A percentile compares a stretch with the other conserved stretches of the same genome.
phyloP scores from a whole-genome alignment of 75 land plant genomes.

The Isoetes taiwanensis region DNA sequence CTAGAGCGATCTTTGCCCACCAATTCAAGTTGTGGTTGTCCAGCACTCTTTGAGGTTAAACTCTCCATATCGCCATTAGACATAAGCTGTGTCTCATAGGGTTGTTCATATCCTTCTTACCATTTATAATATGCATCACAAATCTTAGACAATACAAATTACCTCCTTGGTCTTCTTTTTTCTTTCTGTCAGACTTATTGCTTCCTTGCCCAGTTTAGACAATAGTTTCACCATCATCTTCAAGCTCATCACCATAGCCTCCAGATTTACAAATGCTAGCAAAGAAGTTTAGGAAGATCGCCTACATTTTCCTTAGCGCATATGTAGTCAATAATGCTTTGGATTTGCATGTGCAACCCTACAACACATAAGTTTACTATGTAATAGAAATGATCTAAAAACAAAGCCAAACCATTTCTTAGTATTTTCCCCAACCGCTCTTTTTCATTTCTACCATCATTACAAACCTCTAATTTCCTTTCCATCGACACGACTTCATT shows the following conservation, averaged over 20 bases:
- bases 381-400: conserved; percentile 54
- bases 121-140: conserved; percentile 39
- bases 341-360: conserved; percentile 57
- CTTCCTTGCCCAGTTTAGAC: conserved; percentile 88
- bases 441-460: too few relatives aligned
- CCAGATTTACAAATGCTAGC: conserved; percentile 62
- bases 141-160: conserved; percentile 57
- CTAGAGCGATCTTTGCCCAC: too few relatives aligned
- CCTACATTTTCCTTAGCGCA: conserved; percentile 31
- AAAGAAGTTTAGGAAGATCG: conserved; percentile 30
- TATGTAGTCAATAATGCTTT: conserved; percentile 61
- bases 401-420: conserved; percentile 32
- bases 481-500: too few relatives aligned
- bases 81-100: conserved; percentile 34
- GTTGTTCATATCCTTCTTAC: conserved; percentile 19
- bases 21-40: conserved; percentile 52
- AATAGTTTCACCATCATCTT: conserved; percentile 55
- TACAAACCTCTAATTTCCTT: too few relatives aligned
- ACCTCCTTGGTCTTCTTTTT: conserved; percentile 52
- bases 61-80: conserved; percentile 46
- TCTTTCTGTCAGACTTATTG: conserved; percentile 17
- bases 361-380: conserved; percentile 48
- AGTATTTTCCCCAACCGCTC: conserved; percentile 10
- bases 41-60: conserved; percentile 37
- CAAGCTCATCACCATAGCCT: conserved; percentile 73